Evolutionary conservation across 352 stramenopile genomes (phyloP).

Genomic region (Phytophthora syringae): DNA sequence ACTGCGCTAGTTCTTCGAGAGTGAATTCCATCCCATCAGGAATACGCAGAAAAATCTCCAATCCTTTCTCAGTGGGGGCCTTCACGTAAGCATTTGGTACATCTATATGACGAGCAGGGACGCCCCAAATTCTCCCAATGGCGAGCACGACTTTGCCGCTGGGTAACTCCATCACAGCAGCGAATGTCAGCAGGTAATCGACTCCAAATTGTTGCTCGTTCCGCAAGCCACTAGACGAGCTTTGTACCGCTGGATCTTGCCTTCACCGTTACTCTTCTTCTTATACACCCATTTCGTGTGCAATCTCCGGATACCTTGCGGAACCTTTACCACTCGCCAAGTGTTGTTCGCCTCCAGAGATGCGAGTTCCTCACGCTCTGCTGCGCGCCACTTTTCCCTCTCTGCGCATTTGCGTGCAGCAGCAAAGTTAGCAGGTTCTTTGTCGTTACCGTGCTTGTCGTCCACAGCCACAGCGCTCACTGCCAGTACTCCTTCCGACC

Average conservation of each 20-base stretch:
- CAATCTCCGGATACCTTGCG: background rate
- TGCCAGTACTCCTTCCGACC: too few species aligned
- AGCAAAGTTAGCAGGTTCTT: too few species aligned
- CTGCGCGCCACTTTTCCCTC: background rate
- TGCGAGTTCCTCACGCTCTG: conserved; percentile 2
- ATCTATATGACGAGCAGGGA: conserved; percentile 35
- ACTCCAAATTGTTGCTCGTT: conserved; percentile 30
- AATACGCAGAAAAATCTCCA: conserved; percentile 31
- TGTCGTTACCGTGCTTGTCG: too few species aligned
- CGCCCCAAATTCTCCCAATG: conserved; percentile 18
- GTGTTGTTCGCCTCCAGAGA: conserved; percentile 22
- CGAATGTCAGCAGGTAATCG: conserved; percentile 29
- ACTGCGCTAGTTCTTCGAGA: conserved; percentile 2
- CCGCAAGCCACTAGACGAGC: conserved; percentile 22
- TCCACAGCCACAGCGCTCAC: too few species aligned
- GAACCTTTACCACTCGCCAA: background rate
- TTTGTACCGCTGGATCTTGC: conserved; percentile 30
- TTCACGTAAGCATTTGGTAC: conserved; percentile 47
- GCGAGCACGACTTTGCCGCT: conserved; percentile 28
- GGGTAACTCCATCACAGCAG: conserved; percentile 36
- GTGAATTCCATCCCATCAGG: conserved; percentile 35
- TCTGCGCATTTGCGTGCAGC: background rate
- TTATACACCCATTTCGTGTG: conserved; percentile 42
- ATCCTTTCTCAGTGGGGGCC: conserved; percentile 16
- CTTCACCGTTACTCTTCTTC: conserved; percentile 21